Conservation (phyloP, 2,329 filamentous ascomycete species). For the Alternaria novae-zelandiae region DNA sequence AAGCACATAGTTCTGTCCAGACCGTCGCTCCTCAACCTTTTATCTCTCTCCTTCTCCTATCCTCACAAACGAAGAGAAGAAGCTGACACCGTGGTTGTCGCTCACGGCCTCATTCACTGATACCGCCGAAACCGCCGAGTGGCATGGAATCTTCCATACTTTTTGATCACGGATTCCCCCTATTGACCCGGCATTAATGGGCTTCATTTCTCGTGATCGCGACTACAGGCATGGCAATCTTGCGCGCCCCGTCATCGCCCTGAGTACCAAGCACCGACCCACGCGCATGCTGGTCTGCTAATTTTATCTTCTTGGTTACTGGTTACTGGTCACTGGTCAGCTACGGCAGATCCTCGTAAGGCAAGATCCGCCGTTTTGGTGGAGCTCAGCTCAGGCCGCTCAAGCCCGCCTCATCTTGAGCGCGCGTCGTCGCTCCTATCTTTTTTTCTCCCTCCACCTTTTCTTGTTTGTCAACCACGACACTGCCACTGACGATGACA, state of each 20-base stretch:
- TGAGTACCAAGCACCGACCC: neutral
- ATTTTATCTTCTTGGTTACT: conserved; percentile 10
- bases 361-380: conserved; percentile 10
- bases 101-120: neutral
- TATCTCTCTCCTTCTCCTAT: neutral
- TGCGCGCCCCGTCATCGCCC: conserved; percentile 1
- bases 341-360: conserved; percentile 7
- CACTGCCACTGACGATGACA: conserved; percentile 12
- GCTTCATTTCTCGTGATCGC: neutral
- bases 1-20: neutral
- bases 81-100: neutral
- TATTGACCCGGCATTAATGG: neutral
- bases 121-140: neutral
- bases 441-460: conserved; percentile 6
- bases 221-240: neutral
- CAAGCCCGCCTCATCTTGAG: conserved; percentile 5
- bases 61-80: neutral
- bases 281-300: conserved; percentile 9
- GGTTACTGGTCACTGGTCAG: neutral
- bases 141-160: neutral
- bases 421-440: conserved; percentile 12
- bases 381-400: conserved; percentile 11
- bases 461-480: neutral
- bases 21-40: neutral
- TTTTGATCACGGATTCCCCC: neutral